Evolutionary conservation across 371 early-diverging fungal genomes (phyloP), one percentile per base, ranked within the genome.

Genomic region (Dichotomocladium elegans): DNA sequence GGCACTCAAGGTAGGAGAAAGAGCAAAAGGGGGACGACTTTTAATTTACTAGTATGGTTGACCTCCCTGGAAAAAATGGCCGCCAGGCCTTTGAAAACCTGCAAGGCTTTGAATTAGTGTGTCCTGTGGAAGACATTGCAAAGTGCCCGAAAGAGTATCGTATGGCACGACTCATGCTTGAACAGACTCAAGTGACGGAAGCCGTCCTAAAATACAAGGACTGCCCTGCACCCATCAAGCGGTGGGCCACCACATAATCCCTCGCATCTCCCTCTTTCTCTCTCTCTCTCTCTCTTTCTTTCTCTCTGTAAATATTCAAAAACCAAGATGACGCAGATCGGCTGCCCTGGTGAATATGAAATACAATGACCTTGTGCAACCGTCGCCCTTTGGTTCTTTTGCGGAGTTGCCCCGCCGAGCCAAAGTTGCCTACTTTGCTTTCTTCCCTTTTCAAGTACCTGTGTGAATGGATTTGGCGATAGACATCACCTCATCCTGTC

Each of bases 131-230:
- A 22, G 69, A 70, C 12, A 65, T 64, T 8, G 80, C 77, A 7
- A 77, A 84, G 35, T 86, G 87, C 25, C 92, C 92, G 5, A 91
- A 91, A 51, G 92, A 92, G 63, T 91, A 86, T 58, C 77, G 89
- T 22, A 92, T 93, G 93, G 77, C 83, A 51, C 86, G 83, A 51
- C 58, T 87, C 9, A 79, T 88, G 81, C 57, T 94, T 29, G 87
- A 90, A 49, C 75, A 82, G 0, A 74, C 66, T 10, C 88, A 91
- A 63, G 84, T 93, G 17, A 66, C 75, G 28, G 85, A 86, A 29
- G 74, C 76, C 6, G 81, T 85, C 7, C 57, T 71, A 21, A 79
- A 79, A 48, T 79, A 80, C 49, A 62, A 68, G 42, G 70, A 82
- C 41, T 82, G 81, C 45, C 79, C 83, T 17, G 54, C 69, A 9